Conservation (phyloP, 1,284 basidiomycete species). For the Cutaneotrichosporon cavernicola region DNA sequence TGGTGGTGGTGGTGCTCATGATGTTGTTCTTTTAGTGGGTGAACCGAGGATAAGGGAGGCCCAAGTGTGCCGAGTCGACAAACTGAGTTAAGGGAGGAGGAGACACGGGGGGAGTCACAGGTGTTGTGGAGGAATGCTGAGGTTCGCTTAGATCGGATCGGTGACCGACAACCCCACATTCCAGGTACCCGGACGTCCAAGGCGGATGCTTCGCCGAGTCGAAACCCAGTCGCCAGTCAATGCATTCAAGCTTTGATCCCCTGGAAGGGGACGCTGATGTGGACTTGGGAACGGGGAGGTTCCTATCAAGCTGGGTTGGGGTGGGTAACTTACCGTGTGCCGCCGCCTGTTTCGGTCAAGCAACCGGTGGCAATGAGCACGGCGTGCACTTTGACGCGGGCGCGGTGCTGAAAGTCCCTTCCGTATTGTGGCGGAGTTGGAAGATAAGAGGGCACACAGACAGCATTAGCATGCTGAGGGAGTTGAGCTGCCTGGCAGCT, state of each 20-base stretch:
- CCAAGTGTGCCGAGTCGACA: neutral
- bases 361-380: no score
- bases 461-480: no score
- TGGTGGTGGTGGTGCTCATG: neutral
- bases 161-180: neutral
- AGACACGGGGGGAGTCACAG: neutral
- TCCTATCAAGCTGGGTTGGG: no score
- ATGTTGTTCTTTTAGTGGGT: neutral
- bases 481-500: no score
- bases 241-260: neutral
- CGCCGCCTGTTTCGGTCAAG: no score
- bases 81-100: neutral
- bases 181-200: neutral
- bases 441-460: no score
- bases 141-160: no score
- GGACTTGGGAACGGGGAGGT: neutral
- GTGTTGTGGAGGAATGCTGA: neutral
- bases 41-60: neutral
- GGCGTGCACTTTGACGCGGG: no score
- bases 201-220: neutral
- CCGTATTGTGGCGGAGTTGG: no score
- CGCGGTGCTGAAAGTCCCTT: no score
- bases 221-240: neutral
- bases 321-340: no score
- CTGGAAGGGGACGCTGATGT: neutral